phyloP scores from a whole-genome alignment of 441 rosid genomes.

The Pelargonium cotyledonis region DNA sequence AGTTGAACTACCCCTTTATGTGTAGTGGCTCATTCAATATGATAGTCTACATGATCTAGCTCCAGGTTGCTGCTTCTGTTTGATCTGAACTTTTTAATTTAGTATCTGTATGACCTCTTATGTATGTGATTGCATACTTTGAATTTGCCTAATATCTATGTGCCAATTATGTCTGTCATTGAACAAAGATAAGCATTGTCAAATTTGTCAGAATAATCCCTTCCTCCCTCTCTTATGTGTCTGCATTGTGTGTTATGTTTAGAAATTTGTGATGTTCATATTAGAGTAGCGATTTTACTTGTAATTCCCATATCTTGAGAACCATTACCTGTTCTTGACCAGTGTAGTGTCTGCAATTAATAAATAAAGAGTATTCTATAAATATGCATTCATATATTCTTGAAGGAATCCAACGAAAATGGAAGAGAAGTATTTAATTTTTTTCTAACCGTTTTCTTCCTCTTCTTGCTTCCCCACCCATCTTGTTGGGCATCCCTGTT shows the following conservation, averaged over 20 bases:
- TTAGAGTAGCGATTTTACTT: neutral
- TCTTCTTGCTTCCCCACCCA: too few relatives aligned
- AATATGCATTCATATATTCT: neutral
- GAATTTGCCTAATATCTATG: neutral
- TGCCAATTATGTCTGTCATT: neutral
- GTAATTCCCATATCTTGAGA: neutral
- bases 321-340: neutral
- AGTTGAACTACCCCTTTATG: conserved; percentile 3
- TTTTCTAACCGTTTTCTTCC: too few relatives aligned
- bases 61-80: neutral
- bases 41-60: neutral
- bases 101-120: neutral
- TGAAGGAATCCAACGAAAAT: too few relatives aligned
- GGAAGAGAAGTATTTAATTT: too few relatives aligned
- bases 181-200: neutral
- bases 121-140: neutral
- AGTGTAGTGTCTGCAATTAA: neutral
- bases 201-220: neutral
- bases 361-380: neutral
- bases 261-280: neutral
- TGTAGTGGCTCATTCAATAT: neutral
- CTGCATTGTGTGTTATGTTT: neutral
- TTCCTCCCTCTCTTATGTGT: neutral
- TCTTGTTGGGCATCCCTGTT: too few relatives aligned
- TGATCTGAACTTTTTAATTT: neutral